Evolutionary conservation across 2,329 filamentous ascomycete species (phyloP), one percentile per base, ranked within the genome.

Genomic region (Diplodia seriata): DNA sequence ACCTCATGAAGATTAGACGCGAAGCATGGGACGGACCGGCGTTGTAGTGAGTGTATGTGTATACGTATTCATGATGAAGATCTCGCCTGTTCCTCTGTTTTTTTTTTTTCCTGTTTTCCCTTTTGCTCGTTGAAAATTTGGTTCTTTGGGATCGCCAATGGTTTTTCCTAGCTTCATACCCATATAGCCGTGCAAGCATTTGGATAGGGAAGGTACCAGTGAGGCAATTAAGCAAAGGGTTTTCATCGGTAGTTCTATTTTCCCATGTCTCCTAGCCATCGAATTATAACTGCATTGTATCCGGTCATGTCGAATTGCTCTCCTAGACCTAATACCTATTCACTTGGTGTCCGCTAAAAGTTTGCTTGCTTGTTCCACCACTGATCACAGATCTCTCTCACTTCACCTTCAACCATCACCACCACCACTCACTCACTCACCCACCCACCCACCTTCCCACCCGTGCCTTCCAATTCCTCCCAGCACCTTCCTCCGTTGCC

Each of bases 1-100:
- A 94, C 79, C 85, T 94, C 70, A 91, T 97, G 80, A 91, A 90
- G 74, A 85, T 97, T 70, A 85, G 88, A 68, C 85, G 94, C 69
- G 93, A 97, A 71, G 87, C 85, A 23, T 98, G 93, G 91, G 74
- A 75, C 14, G 66, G 56, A 1, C 66, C 66, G n/a, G 56, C 57
- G 36, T 47, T 68, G 56, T 68, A 62, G 23, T 18, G 23, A 53
- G 43, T 11, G 11, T 47, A 20, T 47, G 43, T 20, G 43, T 4
- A 47, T 20, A 20, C 43, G 7, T n/a, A 9, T 20, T 7, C 18
- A 20, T 47, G n/a, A 47, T 33, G 29, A 8, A 8, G 9, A 5
- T n/a, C 29, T n/a, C 18, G 26, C 51, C 9, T 56, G 29, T 56
- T 26, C 4, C 18, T 3, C 15, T n/a, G 15, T 36, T 3, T 11